phyloP scores from a whole-genome alignment of 148 eudicot genomes.

The Dysphania ambrosioides region DNA sequence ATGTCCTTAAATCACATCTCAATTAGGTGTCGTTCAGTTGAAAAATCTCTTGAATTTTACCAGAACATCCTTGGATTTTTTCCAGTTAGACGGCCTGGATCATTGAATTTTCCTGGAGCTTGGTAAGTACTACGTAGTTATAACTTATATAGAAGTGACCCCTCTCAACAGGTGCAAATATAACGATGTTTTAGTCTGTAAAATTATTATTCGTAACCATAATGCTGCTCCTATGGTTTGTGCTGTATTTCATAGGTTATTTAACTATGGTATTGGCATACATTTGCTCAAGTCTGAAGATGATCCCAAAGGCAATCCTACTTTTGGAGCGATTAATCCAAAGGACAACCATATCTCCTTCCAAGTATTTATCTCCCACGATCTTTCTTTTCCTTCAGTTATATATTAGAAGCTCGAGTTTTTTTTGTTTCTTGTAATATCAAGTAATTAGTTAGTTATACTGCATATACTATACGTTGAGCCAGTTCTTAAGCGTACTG shows the following conservation, averaged over 20 bases:
- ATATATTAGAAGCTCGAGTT: too few species aligned
- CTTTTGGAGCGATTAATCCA: constrained; percentile 41
- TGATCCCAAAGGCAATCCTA: constrained; percentile 24
- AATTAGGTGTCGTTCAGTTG: constrained; percentile 35
- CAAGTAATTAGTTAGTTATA: too few species aligned
- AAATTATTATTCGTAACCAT: not conserved
- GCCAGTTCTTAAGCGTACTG: too few species aligned
- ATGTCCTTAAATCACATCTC: constrained; percentile 52
- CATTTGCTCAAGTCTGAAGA: constrained; percentile 45
- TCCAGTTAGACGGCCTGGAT: constrained; percentile 40
- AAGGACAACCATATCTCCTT: constrained; percentile 56
- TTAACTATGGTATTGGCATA: constrained; percentile 47
- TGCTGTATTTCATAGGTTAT: constrained; percentile 45
- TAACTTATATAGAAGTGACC: too few species aligned
- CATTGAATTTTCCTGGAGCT: constrained; percentile 50
- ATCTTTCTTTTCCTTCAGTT: not conserved
- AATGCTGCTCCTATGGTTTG: not conserved
- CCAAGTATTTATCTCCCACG: constrained; percentile 23
- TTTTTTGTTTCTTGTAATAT: too few species aligned
- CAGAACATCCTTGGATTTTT: constrained; percentile 44
- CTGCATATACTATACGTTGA: too few species aligned
- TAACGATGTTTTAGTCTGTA: not conserved
- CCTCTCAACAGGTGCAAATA: not conserved
- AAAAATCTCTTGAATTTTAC: constrained; percentile 49
- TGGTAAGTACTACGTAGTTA: constrained; percentile 50